Percentiles rank a stretch among this genome's conserved stretches.
phyloP scores from a whole-genome alignment of 257 asterid species.

The Prunella vulgaris region DNA sequence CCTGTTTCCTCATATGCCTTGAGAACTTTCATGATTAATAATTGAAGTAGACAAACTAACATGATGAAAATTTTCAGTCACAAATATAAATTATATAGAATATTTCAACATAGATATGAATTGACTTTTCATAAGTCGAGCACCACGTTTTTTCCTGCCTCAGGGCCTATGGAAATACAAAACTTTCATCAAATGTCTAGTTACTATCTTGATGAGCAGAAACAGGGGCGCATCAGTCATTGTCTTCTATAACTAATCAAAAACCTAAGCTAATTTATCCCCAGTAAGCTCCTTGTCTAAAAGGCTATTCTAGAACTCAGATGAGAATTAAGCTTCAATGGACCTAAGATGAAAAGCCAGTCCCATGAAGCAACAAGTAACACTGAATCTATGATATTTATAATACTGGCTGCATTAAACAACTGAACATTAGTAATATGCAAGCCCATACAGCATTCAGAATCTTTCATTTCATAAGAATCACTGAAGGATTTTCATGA shows the following conservation, averaged over 20 bases:
- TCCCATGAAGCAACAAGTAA: conserved; percentile 7
- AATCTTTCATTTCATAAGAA: not conserved
- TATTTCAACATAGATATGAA: no score
- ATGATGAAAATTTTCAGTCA: not conserved
- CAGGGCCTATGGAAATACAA: not conserved
- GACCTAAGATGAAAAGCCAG: not conserved
- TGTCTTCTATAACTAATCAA: conserved; percentile 5
- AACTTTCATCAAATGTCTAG: not conserved
- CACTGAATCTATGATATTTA: not conserved
- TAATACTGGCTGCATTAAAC: not conserved
- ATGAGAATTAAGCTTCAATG: conserved; percentile 1
- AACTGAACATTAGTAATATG: not conserved
- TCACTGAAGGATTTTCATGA: not conserved
- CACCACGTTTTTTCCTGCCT: not conserved
- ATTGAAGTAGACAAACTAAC: not conserved
- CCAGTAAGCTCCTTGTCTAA: not conserved
- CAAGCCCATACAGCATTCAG: not conserved
- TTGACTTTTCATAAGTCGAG: not conserved
- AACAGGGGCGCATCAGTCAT: not conserved
- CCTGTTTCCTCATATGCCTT: not conserved
- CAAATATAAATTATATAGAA: not conserved
- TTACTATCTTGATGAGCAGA: not conserved
- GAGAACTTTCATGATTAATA: not conserved
- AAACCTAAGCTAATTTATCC: conserved; percentile 1
- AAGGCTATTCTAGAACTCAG: not conserved